phyloP scores from a whole-genome alignment of 2,329 filamentous ascomycete genomes.

The Zymoseptoria tritici region DNA sequence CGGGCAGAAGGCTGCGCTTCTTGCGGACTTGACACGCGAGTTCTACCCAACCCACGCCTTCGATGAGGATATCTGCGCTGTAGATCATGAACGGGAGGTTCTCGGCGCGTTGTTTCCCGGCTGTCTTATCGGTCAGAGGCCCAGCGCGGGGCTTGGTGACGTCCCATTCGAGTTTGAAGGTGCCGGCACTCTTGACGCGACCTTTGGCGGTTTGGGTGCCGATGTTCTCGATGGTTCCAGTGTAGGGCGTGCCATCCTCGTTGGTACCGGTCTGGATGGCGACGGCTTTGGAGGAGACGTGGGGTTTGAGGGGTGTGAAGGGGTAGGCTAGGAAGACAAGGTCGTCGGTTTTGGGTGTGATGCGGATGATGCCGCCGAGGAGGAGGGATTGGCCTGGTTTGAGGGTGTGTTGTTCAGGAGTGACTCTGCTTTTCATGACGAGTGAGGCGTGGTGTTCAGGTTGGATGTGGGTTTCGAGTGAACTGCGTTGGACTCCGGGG shows the following conservation, averaged over 20 bases:
- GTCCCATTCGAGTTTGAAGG: slow-evolving; percentile 68
- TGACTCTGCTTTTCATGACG: slow-evolving; percentile 70
- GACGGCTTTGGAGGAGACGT: slow-evolving; percentile 74
- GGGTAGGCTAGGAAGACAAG: slow-evolving; percentile 70
- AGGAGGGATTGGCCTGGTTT: slow-evolving; percentile 73
- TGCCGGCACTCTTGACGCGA: slow-evolving; percentile 56
- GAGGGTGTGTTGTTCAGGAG: slow-evolving; percentile 64
- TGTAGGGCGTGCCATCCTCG: slow-evolving; percentile 27
- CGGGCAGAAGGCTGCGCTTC: slow-evolving; percentile 9
- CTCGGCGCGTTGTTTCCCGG: slow-evolving; percentile 56
- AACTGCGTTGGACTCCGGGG: slow-evolving; percentile 70
- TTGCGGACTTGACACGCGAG: slow-evolving; percentile 69
- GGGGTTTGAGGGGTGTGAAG: slow-evolving; percentile 70
- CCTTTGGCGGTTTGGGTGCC: slow-evolving; percentile 32
- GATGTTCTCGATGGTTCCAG: slow-evolving; percentile 55
- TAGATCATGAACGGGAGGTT: slow-evolving; percentile 72
- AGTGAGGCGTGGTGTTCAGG: slow-evolving; percentile 59
- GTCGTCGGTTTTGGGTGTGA: slow-evolving; percentile 64
- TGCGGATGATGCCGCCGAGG: slow-evolving; percentile 71
- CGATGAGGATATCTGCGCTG: slow-evolving; percentile 76
- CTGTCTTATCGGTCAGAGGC: slow-evolving; percentile 56
- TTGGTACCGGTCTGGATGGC: slow-evolving; percentile 57
- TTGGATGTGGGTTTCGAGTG: slow-evolving; percentile 63
- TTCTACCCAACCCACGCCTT: slow-evolving; percentile 92
- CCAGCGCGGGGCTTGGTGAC: slow-evolving; percentile 75